Conservation (phyloP, 1,284 basidiomycete species). For the Inonotus hispidus region DNA sequence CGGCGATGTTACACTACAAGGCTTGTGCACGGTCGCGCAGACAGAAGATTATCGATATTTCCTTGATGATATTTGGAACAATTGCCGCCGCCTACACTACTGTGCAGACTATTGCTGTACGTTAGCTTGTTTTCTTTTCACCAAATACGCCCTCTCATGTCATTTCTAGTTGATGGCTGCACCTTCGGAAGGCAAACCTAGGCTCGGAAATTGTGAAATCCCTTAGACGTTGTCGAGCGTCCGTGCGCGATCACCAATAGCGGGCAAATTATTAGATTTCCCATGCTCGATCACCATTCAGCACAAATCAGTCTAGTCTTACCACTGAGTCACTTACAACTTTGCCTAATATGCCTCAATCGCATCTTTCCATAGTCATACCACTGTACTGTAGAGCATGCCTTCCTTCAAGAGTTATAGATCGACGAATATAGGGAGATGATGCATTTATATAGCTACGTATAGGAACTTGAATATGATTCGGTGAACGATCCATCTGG, state of each 20-base stretch:
- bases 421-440: not conserved
- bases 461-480: not conserved
- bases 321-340: not conserved
- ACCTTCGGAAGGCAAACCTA: conserved; percentile 20
- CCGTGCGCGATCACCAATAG: not conserved
- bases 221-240: not conserved
- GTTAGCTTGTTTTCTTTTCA: not conserved
- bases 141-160: not conserved
- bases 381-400: not conserved
- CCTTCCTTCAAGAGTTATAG: not conserved
- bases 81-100: conserved; percentile 85
- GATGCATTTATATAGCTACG: not conserved
- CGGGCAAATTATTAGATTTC: not conserved
- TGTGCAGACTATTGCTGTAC: conserved; percentile 58
- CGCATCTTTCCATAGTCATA: no score
- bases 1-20: conserved; percentile 89
- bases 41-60: conserved; percentile 71
- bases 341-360: not conserved
- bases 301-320: not conserved
- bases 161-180: conserved; percentile 33
- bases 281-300: not conserved
- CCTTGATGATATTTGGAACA: conserved; percentile 79
- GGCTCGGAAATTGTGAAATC: conserved; percentile 23
- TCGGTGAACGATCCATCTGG: not conserved
- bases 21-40: conserved; percentile 73